These are phyloP conservation scores for Flaveria sonorensis DNA, from an alignment of 129 eudicot genomes.

Conservation along the genomic window DNA sequence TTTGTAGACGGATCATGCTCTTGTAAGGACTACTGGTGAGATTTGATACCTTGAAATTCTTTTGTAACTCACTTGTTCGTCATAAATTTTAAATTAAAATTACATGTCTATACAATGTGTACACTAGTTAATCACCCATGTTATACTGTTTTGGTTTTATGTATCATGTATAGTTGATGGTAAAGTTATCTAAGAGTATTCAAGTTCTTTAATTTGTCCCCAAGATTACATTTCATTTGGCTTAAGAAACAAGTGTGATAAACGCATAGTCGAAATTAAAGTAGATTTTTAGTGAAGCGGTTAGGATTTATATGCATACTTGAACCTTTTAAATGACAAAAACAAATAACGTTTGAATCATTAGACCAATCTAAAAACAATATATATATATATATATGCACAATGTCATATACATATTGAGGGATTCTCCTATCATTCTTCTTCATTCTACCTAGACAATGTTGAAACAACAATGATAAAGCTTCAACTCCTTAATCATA, in stretches of 20 bases:
- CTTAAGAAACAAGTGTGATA: constrained; percentile 6
- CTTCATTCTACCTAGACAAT: constrained; percentile 31
- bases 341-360: not conserved
- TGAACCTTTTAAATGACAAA: not conserved
- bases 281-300: too few relatives aligned
- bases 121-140: not conserved
- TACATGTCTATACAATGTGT: not conserved
- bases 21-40: constrained; percentile 60
- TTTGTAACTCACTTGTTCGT: constrained; percentile 2
- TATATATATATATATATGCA: constrained; percentile 29
- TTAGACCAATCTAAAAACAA: constrained; percentile 25
- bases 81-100: not conserved
- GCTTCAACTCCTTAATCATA: constrained; percentile 35
- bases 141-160: not conserved
- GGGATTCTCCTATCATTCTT: constrained; percentile 32
- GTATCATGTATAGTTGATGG: not conserved
- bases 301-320: too few relatives aligned
- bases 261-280: not conserved
- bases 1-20: constrained; percentile 53
- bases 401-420: constrained; percentile 34
- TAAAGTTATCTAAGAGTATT: not conserved
- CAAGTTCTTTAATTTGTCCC: not conserved
- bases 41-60: not conserved
- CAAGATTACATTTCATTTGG: not conserved
- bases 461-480: constrained; percentile 30